Percentiles rank a stretch among this genome's conserved stretches.
These are phyloP conservation scores for Pseudozyma thailandica DNA, from an alignment of 1,284 basidiomycete species.

Conservation along the genomic window DNA sequence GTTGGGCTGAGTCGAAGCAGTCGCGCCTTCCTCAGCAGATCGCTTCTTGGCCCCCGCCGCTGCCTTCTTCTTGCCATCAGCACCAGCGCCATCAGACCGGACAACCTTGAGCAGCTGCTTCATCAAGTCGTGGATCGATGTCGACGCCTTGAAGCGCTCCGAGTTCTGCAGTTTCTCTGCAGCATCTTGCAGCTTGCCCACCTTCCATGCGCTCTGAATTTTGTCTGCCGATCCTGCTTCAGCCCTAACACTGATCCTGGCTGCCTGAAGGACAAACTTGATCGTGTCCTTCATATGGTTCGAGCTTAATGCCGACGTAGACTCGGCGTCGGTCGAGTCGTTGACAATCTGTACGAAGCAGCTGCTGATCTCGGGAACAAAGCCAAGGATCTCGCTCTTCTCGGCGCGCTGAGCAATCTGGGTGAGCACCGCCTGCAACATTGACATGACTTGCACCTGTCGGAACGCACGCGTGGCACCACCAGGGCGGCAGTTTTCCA, in stretches of 20 bases:
- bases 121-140: slow-evolving; percentile 71
- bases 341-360: slow-evolving; percentile 73
- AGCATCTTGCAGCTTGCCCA: slow-evolving; percentile 57
- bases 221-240: slow-evolving; percentile 14
- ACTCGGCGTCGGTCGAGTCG: slow-evolving; percentile 72
- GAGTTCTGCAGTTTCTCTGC: slow-evolving; percentile 32
- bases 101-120: slow-evolving; percentile 70
- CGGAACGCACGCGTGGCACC: slow-evolving; percentile 51
- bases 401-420: slow-evolving; percentile 70
- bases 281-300: slow-evolving; percentile 81
- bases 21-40: slow-evolving; percentile 18
- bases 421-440: slow-evolving; percentile 77
- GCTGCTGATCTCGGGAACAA: slow-evolving; percentile 73
- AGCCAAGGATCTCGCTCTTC: slow-evolving; percentile 71
- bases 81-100: slow-evolving; percentile 23
- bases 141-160: slow-evolving; percentile 55
- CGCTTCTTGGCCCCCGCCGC: slow-evolving; percentile 34
- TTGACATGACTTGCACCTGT: slow-evolving; percentile 76
- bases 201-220: slow-evolving; percentile 65
- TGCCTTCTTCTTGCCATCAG: slow-evolving; percentile 27
- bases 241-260: slow-evolving; percentile 75
- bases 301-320: slow-evolving; percentile 71
- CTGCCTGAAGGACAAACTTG: slow-evolving; percentile 77
- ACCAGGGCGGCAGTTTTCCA: slow-evolving; percentile 70
- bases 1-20: not conserved